A percentile compares a stretch with the other conserved stretches of the same genome.
Conservation (phyloP, 495 filamentous ascomycete species). For the Mytilinidion resinicola region DNA sequence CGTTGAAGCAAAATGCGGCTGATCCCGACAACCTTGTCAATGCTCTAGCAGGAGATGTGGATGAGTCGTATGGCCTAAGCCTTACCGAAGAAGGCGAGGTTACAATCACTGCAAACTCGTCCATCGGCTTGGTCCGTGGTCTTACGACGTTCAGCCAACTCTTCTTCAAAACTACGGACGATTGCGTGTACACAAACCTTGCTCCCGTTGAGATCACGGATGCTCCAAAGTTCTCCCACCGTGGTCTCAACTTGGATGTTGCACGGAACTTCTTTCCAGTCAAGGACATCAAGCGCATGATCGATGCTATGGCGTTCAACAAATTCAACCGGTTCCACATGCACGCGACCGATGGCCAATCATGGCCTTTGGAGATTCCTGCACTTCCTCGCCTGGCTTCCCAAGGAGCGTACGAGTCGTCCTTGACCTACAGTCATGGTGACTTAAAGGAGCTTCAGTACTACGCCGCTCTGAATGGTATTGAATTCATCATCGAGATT, state of each 20-base stretch:
- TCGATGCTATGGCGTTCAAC: conserved; percentile 66
- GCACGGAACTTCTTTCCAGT: conserved; percentile 59
- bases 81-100: conserved; percentile 48
- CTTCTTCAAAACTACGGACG: conserved; percentile 59
- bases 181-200: conserved; percentile 54
- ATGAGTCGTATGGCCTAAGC: conserved; percentile 66
- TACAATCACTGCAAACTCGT: conserved; percentile 55
- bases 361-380: conserved; percentile 76
- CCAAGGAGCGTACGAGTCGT: conserved; percentile 60
- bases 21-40: conserved; percentile 52
- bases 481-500: conserved; percentile 70
- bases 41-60: conserved; percentile 54
- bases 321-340: conserved; percentile 76
- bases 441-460: conserved; percentile 59
- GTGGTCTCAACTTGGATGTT: conserved; percentile 70
- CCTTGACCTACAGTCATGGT: conserved; percentile 55
- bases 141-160: conserved; percentile 68
- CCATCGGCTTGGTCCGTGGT: conserved; percentile 59
- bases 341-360: conserved; percentile 75
- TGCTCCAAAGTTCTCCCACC: conserved; percentile 59
- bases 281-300: conserved; percentile 56
- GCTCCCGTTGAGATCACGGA: conserved; percentile 64
- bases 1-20: conserved; percentile 50
- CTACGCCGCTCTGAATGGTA: conserved; percentile 59
- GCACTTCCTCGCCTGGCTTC: conserved; percentile 59